Evolutionary conservation across 2,329 filamentous ascomycete species (phyloP).

Genomic region (Ophiostoma populinum): DNA sequence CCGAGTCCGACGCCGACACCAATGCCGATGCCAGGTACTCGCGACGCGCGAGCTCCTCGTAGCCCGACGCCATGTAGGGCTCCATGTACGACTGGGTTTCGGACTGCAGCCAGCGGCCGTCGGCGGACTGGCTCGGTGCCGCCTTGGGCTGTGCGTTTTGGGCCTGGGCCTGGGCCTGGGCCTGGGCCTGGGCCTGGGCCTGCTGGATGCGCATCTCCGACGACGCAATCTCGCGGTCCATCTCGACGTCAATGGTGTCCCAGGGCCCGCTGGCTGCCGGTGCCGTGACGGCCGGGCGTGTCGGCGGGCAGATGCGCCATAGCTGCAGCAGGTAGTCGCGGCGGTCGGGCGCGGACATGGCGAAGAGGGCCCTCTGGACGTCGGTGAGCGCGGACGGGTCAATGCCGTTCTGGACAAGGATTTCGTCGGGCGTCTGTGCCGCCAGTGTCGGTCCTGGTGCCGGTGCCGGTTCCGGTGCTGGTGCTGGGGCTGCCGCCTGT

Average conservation of each 20-base stretch:
- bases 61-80: constrained; percentile 73
- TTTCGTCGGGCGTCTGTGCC: constrained; percentile 38
- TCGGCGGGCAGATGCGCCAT: constrained; percentile 67
- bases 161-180: too few relatives aligned
- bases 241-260: constrained; percentile 22
- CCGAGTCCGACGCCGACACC: constrained; percentile 17
- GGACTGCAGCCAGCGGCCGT: constrained; percentile 31
- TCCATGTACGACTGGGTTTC: constrained; percentile 36
- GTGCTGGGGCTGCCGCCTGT: constrained; percentile 20
- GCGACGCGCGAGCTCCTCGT: constrained; percentile 49
- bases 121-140: constrained; percentile 29
- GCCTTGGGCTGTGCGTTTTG: not conserved
- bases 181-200: constrained; percentile 1
- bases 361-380: constrained; percentile 64
- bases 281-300: constrained; percentile 27
- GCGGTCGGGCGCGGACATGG: constrained; percentile 54
- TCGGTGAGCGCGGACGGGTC: constrained; percentile 51
- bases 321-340: constrained; percentile 62
- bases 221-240: constrained; percentile 41
- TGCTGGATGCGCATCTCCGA: constrained; percentile 47
- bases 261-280: constrained; percentile 25
- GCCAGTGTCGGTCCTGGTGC: constrained; percentile 29
- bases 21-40: constrained; percentile 33
- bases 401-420: constrained; percentile 50
- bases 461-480: constrained; percentile 19